Conservation (phyloP, 78 protist species). For the Bodo saltans region DNA sequence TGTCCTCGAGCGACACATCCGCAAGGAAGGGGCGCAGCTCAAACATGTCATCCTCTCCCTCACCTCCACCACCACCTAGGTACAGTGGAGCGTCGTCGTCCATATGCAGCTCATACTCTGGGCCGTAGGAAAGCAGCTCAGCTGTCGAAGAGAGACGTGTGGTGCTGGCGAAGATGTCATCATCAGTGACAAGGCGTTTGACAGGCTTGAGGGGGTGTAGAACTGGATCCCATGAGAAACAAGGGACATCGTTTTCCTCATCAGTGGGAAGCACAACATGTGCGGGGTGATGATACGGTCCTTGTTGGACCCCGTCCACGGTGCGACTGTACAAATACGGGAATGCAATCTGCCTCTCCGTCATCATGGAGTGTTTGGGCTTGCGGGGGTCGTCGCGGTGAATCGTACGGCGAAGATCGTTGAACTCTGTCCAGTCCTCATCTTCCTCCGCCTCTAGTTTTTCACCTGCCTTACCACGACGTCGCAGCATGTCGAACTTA, state of each 20-base stretch:
- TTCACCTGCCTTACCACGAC: constrained; percentile 72
- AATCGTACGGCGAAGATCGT: constrained; percentile 96
- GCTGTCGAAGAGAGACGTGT: too few relatives aligned
- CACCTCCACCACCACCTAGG: too few relatives aligned
- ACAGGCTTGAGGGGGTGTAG: constrained; percentile 84
- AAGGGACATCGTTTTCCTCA: constrained; percentile 71
- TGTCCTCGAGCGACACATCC: constrained; percentile 31
- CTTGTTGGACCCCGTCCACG: constrained; percentile 82
- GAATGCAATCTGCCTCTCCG: constrained; percentile 96
- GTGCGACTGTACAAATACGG: constrained; percentile 95
- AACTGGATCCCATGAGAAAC: constrained; percentile 85
- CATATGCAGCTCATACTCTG: constrained; percentile 46
- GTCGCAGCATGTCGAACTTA: constrained; percentile 96
- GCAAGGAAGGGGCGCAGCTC: constrained; percentile 52
- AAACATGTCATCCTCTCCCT: too few relatives aligned
- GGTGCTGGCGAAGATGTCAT: too few relatives aligned
- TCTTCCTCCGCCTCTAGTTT: constrained; percentile 31
- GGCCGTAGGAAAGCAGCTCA: constrained; percentile 42
- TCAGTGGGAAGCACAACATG: constrained; percentile 69
- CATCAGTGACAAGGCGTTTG: too few relatives aligned
- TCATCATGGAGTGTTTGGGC: constrained; percentile 89
- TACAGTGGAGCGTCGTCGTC: too few relatives aligned
- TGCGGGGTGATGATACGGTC: constrained; percentile 83
- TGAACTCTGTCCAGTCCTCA: constrained; percentile 99
- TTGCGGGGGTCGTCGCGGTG: too few relatives aligned